Percentiles rank a stretch among this genome's conserved stretches.
Evolutionary conservation across 257 asterid genomes (phyloP).

Genomic region (Sherardia arvensis): DNA sequence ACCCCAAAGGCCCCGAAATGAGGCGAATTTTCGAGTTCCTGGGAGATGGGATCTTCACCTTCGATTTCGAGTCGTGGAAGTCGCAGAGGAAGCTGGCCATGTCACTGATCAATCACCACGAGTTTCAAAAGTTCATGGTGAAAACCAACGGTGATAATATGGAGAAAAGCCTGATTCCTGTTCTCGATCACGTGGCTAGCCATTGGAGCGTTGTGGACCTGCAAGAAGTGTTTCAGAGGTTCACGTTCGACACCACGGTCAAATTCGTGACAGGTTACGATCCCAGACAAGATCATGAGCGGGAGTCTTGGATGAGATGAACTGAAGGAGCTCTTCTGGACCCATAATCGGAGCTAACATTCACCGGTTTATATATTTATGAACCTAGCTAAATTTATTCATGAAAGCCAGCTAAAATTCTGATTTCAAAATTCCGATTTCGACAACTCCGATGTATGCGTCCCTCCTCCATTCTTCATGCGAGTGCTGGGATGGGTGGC

Average conservation of each 20-base stretch:
- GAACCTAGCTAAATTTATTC: too few relatives aligned
- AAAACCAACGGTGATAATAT: constrained; percentile 36
- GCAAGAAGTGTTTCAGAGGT: constrained; percentile 48
- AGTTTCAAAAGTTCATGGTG: constrained; percentile 32
- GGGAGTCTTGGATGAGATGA: too few relatives aligned
- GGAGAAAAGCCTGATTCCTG: constrained; percentile 30
- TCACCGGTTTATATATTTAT: too few relatives aligned
- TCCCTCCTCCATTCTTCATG: too few relatives aligned
- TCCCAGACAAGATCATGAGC: too few relatives aligned
- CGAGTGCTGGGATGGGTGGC: too few relatives aligned
- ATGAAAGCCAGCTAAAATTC: too few relatives aligned
- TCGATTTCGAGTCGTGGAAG: constrained; percentile 39
- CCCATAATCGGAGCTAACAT: too few relatives aligned
- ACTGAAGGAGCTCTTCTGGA: too few relatives aligned
- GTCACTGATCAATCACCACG: constrained; percentile 32
- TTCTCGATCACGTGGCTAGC: constrained; percentile 30
- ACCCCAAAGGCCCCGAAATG: constrained; percentile 39
- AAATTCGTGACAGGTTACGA: constrained; percentile 42
- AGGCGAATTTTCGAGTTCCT: constrained; percentile 38
- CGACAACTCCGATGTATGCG: too few relatives aligned
- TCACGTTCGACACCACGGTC: constrained; percentile 51
- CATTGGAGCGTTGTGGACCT: constrained; percentile 26
- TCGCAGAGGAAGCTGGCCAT: constrained; percentile 39
- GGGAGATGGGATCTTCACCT: constrained; percentile 49
- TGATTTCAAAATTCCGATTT: too few relatives aligned